phyloP scores from a whole-genome alignment of 2,329 filamentous ascomycete genomes.

The Verticillium alfalfae region DNA sequence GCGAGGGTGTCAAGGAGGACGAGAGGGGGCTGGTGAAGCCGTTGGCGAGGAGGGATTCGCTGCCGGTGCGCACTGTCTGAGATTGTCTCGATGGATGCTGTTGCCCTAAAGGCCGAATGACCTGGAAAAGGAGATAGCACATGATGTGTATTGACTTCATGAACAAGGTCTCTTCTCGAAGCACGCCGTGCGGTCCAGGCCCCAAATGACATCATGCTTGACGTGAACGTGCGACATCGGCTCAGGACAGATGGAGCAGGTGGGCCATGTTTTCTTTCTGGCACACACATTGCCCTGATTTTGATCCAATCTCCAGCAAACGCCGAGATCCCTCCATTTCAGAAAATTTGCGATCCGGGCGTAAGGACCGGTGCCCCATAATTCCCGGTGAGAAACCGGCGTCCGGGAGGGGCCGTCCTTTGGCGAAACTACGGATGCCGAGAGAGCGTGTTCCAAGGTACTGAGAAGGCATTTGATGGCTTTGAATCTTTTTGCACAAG shows the following conservation, averaged over 20 bases:
- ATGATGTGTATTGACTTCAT: conserved; percentile 14
- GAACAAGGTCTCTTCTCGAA: conserved; percentile 29
- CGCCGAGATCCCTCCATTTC: background rate
- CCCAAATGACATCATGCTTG: background rate
- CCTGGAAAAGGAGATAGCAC: conserved; percentile 11
- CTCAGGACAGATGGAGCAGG: background rate
- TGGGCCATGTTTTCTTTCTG: background rate
- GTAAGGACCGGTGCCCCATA: background rate
- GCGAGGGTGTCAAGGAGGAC: background rate
- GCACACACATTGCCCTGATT: background rate
- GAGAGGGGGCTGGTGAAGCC: background rate
- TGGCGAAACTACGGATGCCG: background rate
- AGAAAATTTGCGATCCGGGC: background rate
- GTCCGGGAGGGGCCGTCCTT: background rate
- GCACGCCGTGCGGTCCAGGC: conserved; percentile 14
- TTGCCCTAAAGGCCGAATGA: background rate
- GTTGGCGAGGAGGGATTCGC: conserved; percentile 15
- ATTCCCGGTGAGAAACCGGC: background rate
- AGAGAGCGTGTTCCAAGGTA: background rate
- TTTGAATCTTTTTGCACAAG: too few relatives aligned
- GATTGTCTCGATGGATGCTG: too few relatives aligned
- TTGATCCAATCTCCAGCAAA: background rate
- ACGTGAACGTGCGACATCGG: background rate
- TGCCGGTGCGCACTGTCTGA: conserved; percentile 25
- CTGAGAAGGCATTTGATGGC: background rate